Percentiles rank a stretch among this genome's conserved stretches.
These are phyloP conservation scores for Penicillium oxalicum DNA, from an alignment of 2,329 filamentous ascomycete genomes.

Conservation along the genomic window DNA sequence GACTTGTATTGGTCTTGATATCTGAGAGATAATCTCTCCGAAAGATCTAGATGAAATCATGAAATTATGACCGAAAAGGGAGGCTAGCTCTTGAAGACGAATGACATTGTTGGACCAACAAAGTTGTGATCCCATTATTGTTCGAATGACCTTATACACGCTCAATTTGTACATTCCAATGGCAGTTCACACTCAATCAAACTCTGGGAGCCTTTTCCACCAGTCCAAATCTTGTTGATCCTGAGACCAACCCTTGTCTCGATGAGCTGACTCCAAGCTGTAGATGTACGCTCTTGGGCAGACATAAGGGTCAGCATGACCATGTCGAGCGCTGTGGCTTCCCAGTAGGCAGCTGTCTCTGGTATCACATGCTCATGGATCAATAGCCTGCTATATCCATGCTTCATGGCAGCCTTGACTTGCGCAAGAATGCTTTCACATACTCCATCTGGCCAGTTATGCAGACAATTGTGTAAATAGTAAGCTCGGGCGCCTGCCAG, in stretches of 20 bases:
- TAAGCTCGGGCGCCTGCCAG: constrained; percentile 28
- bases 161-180: not conserved
- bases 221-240: constrained; percentile 32
- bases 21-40: no score
- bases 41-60: no score
- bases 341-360: constrained; percentile 29
- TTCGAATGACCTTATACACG: not conserved
- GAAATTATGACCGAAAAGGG: no score
- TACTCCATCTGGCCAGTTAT: constrained; percentile 29
- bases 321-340: constrained; percentile 35
- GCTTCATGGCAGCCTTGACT: constrained; percentile 28
- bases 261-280: constrained; percentile 33
- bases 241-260: constrained; percentile 29
- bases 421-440: constrained; percentile 24
- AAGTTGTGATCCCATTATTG: no score
- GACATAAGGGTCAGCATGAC: constrained; percentile 40
- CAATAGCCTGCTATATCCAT: constrained; percentile 39
- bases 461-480: constrained; percentile 30
- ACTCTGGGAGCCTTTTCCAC: constrained; percentile 17
- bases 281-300: constrained; percentile 36
- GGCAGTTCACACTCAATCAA: constrained; percentile 23
- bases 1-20: no score
- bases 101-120: no score
- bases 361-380: constrained; percentile 43
- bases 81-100: no score